Conservation (phyloP, 768 basidiomycete species). For the Hypholoma sublateritium region DNA sequence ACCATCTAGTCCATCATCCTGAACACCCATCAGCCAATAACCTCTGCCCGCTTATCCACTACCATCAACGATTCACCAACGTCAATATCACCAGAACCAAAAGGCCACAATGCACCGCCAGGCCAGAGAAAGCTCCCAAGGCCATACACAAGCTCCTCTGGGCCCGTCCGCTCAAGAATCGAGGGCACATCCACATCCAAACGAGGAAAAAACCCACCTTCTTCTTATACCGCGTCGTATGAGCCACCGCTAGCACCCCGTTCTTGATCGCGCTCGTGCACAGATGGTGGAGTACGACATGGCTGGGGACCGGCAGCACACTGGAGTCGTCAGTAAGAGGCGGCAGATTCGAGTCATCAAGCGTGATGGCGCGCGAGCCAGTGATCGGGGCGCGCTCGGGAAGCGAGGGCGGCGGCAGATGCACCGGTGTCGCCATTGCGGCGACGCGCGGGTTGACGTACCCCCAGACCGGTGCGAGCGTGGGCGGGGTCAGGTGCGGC, state of each 20-base stretch:
- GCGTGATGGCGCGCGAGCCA: constrained; percentile 31
- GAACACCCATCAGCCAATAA: no score
- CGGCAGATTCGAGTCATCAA: constrained; percentile 35
- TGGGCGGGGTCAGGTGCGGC: constrained; percentile 17
- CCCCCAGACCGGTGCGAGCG: constrained; percentile 10
- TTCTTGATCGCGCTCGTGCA: constrained; percentile 95
- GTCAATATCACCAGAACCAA: no score
- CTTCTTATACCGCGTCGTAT: constrained; percentile 86
- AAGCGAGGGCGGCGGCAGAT: neutral
- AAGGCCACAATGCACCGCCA: no score
- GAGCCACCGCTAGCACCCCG: constrained; percentile 89
- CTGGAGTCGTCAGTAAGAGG: constrained; percentile 83
- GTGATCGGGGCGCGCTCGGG: constrained; percentile 15
- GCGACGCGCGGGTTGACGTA: neutral
- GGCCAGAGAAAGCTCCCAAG: no score
- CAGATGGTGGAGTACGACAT: constrained; percentile 92
- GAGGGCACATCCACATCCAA: neutral
- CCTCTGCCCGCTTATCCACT: no score
- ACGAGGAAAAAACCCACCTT: constrained; percentile 57
- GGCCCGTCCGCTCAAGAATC: no score
- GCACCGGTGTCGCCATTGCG: neutral
- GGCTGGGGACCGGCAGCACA: constrained; percentile 89
- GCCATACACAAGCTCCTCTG: no score
- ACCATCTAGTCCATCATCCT: neutral
- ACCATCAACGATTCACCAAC: no score